Percentiles rank a stretch among this genome's conserved stretches.
Evolutionary conservation across 169 alveolate species (phyloP).

Genomic region (Eimeria falciformis): DNA sequence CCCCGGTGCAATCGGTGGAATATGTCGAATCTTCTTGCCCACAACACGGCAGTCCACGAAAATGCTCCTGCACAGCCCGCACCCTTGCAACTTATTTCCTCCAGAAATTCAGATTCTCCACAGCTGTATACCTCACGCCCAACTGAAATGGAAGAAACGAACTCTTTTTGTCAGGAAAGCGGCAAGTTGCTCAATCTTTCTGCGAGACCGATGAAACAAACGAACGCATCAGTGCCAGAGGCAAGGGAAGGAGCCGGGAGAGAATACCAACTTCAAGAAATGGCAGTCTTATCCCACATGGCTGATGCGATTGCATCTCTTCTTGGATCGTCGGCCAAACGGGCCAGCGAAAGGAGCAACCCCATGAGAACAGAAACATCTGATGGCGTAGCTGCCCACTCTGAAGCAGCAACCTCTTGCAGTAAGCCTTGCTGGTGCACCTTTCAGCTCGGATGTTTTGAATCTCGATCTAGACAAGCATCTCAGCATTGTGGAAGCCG

Average conservation of each 20-base stretch:
- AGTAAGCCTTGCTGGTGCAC: neutral
- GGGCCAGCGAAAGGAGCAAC: neutral
- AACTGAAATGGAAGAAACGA: neutral
- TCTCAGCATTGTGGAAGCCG: neutral
- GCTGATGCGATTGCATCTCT: constrained; percentile 1
- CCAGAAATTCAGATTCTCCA: neutral
- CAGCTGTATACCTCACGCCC: neutral
- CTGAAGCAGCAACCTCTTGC: neutral
- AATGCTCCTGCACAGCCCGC: neutral
- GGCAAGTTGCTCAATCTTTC: neutral
- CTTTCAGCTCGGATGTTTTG: neutral
- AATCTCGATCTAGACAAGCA: neutral
- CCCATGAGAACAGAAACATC: too few species aligned
- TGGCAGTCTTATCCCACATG: neutral
- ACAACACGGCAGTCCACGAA: neutral
- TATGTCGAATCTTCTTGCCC: neutral
- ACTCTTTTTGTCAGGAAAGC: neutral
- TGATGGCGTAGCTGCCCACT: too few species aligned
- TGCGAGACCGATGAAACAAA: neutral
- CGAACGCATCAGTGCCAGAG: neutral
- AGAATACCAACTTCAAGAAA: neutral
- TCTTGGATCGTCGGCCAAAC: neutral
- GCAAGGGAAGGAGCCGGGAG: neutral
- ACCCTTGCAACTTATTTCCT: neutral
- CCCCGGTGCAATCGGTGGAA: neutral